phyloP scores from a whole-genome alignment of 805 yeast genomes.

The Saturnispora saitoi region DNA sequence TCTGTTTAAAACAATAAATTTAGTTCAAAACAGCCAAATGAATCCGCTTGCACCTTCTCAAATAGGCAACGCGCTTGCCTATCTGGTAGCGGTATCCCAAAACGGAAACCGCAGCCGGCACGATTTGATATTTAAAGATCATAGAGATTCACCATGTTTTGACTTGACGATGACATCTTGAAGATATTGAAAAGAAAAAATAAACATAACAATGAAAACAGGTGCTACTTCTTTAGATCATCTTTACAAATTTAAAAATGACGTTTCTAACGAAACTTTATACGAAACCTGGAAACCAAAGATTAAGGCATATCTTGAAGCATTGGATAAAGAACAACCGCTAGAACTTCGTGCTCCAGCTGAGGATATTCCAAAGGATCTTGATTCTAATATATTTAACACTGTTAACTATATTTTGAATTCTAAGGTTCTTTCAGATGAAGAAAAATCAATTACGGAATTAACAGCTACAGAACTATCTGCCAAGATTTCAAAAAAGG shows the following conservation, averaged over 20 bases:
- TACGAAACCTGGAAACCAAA: slow-evolving; percentile 40
- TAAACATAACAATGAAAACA: slow-evolving; percentile 4
- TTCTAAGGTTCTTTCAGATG: slow-evolving; percentile 24
- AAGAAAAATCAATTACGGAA: slow-evolving; percentile 38
- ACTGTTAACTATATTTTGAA: slow-evolving; percentile 30
- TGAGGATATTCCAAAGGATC: slow-evolving; percentile 27
- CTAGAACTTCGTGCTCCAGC: slow-evolving; percentile 26
- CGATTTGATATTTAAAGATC: slow-evolving; percentile 1
- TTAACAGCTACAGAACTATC: slow-evolving; percentile 35
- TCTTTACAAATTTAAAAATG: slow-evolving; percentile 26
- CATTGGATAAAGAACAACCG: slow-evolving; percentile 19
- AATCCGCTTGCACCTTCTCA: slow-evolving; percentile 3
- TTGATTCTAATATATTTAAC: slow-evolving; percentile 30
- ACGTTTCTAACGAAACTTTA: slow-evolving; percentile 30
- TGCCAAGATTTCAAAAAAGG: slow-evolving; percentile 37
- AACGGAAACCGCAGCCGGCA: background rate
- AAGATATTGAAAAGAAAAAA: background rate
- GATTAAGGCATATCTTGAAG: slow-evolving; percentile 34
- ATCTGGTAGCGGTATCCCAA: background rate
- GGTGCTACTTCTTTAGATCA: slow-evolving; percentile 24
- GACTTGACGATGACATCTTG: background rate
- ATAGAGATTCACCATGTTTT: background rate
- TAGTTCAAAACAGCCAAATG: no score
- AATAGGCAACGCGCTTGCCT: background rate
- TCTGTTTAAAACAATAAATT: no score